phyloP scores from a whole-genome alignment of 2,329 filamentous ascomycete genomes.

The Neoscytalidium dimidiatum region DNA sequence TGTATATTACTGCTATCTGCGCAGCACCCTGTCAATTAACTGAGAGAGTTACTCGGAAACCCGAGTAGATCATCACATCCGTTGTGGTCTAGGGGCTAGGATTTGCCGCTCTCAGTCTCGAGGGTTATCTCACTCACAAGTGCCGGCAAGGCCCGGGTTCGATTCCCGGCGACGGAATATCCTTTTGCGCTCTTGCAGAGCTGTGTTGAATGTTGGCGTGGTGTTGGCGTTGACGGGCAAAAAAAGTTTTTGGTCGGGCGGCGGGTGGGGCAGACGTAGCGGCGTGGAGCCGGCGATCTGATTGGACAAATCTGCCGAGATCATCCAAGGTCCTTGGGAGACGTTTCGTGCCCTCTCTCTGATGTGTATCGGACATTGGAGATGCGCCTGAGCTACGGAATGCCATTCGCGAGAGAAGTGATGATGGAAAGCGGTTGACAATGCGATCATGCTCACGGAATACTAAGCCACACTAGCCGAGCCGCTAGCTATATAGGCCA shows the following conservation, averaged over 20 bases:
- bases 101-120: constrained; percentile 14
- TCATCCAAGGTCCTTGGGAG: not conserved
- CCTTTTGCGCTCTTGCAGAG: not conserved
- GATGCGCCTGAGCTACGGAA: not conserved
- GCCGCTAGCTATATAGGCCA: not conserved
- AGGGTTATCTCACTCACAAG: constrained; percentile 5
- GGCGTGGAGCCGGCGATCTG: not conserved
- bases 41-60: constrained; percentile 4
- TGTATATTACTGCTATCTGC: too few relatives aligned
- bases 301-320: not conserved
- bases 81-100: constrained; percentile 18
- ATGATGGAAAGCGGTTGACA: not conserved
- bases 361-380: not conserved
- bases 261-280: not conserved
- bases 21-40: not conserved
- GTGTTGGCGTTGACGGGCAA: not conserved
- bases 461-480: not conserved
- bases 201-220: not conserved
- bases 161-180: constrained; percentile 16
- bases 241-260: not conserved
- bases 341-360: not conserved
- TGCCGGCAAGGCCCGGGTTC: constrained; percentile 17
- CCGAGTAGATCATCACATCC: constrained; percentile 7
- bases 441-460: not conserved
- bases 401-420: not conserved